Percentiles rank a stretch among this genome's conserved stretches.
Conservation (phyloP, 169 alveolate species). For the Miamiensis avidus region DNA sequence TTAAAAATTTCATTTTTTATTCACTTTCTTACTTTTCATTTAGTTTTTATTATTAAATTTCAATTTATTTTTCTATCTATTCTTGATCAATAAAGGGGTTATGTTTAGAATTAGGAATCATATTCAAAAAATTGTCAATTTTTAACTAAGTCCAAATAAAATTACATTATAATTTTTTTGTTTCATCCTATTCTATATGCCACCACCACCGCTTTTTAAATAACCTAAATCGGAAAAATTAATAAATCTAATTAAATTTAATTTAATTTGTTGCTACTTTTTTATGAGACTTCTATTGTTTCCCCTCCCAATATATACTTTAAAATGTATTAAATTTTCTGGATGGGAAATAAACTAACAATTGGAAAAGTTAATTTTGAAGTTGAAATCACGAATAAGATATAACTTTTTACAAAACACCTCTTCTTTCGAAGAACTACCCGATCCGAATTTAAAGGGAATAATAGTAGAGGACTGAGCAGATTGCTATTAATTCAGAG, state of each 20-base stretch:
- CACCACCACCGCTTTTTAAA: slow-evolving; percentile 25
- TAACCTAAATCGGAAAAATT: background rate
- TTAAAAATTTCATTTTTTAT: background rate
- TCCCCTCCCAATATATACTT: slow-evolving; percentile 6
- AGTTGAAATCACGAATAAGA: slow-evolving; percentile 2
- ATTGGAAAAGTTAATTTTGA: slow-evolving; percentile 9
- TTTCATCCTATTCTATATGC: slow-evolving; percentile 11
- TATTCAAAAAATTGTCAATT: background rate
- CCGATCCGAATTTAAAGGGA: background rate
- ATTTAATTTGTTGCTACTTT: background rate
- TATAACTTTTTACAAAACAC: slow-evolving; percentile 1
- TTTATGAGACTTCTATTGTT: slow-evolving; percentile 5
- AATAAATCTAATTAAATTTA: too few species aligned
- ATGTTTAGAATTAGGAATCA: background rate
- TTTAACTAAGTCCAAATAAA: slow-evolving; percentile 24
- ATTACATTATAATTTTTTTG: background rate
- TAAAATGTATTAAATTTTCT: background rate
- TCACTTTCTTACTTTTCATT: background rate
- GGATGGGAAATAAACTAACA: background rate
- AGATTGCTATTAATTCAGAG: background rate
- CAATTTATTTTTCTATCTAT: background rate
- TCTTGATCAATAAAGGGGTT: background rate
- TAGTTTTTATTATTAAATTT: too few species aligned
- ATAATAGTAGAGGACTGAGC: background rate
- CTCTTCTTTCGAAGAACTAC: background rate